phyloP scores from a whole-genome alignment of 805 yeast species.

The Cyberlindnera saturnus region DNA sequence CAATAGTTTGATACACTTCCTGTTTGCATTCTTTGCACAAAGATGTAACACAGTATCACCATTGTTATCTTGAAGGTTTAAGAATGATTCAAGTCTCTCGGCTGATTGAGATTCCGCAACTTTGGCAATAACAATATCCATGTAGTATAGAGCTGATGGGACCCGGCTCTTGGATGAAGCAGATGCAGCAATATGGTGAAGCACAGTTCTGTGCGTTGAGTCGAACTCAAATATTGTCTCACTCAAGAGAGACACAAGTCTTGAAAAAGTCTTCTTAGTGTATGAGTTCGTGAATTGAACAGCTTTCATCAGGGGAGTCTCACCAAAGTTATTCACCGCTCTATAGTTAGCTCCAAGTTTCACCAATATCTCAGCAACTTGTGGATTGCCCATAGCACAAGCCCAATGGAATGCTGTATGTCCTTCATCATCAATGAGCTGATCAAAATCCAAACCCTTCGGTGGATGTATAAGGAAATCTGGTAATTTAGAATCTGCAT shows the following conservation, averaged over 20 bases:
- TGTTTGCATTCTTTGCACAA: slow-evolving; percentile 56
- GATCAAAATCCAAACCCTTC: slow-evolving; percentile 59
- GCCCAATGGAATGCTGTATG: slow-evolving; percentile 98
- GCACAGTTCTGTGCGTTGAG: slow-evolving; percentile 62
- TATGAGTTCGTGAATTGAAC: slow-evolving; percentile 85
- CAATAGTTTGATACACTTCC: slow-evolving; percentile 43
- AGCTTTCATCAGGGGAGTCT: slow-evolving; percentile 81
- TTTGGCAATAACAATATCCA: slow-evolving; percentile 70
- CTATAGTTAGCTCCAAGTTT: slow-evolving; percentile 69
- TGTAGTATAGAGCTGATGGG: slow-evolving; percentile 78
- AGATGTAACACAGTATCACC: slow-evolving; percentile 80
- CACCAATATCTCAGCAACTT: slow-evolving; percentile 68
- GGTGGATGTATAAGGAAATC: slow-evolving; percentile 60
- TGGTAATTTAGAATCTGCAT: slow-evolving; percentile 43
- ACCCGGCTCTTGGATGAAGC: slow-evolving; percentile 61
- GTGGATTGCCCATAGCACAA: slow-evolving; percentile 85
- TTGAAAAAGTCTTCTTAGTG: slow-evolving; percentile 73
- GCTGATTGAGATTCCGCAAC: slow-evolving; percentile 58
- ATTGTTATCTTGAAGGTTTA: slow-evolving; percentile 63
- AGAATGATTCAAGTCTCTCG: slow-evolving; percentile 52
- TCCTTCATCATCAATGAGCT: slow-evolving; percentile 88
- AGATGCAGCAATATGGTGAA: slow-evolving; percentile 79
- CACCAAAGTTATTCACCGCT: slow-evolving; percentile 61
- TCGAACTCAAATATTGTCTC: slow-evolving; percentile 78
- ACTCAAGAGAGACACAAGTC: slow-evolving; percentile 66